These are phyloP conservation scores for Bocquillonia castaneifolia DNA, from an alignment of 441 rosid species.

Conservation along the genomic window DNA sequence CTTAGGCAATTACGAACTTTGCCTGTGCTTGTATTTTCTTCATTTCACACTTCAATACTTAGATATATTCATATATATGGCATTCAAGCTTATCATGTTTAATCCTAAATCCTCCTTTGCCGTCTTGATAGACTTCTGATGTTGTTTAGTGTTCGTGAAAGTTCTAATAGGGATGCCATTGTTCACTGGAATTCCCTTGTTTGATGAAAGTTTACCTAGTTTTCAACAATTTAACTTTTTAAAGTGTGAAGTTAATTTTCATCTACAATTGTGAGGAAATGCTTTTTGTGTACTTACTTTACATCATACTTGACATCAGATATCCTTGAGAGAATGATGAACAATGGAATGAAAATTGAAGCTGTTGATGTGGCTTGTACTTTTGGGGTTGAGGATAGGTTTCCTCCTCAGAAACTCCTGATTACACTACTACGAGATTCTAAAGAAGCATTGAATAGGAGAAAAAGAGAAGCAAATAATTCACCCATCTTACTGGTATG, in stretches of 20 bases:
- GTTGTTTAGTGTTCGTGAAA: not conserved
- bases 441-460: conserved; percentile 43
- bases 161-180: not conserved
- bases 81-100: not conserved
- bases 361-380: conserved; percentile 50
- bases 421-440: conserved; percentile 40
- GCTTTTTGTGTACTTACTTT: not conserved
- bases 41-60: not conserved
- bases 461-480: conserved; percentile 32
- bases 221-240: not conserved
- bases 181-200: not conserved
- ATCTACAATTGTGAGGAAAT: not conserved
- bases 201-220: not conserved
- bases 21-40: not conserved
- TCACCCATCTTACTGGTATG: conserved; percentile 39
- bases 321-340: conserved; percentile 46
- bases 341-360: conserved; percentile 45
- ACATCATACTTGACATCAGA: conserved; percentile 31
- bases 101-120: not conserved
- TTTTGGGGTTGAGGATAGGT: conserved; percentile 55
- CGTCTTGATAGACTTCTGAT: not conserved
- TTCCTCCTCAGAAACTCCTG: conserved; percentile 49
- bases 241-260: not conserved
- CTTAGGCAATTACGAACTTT: not conserved
- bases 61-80: not conserved